phyloP scores from a whole-genome alignment of 2,329 filamentous ascomycete species.

The Xylaria sp. region DNA sequence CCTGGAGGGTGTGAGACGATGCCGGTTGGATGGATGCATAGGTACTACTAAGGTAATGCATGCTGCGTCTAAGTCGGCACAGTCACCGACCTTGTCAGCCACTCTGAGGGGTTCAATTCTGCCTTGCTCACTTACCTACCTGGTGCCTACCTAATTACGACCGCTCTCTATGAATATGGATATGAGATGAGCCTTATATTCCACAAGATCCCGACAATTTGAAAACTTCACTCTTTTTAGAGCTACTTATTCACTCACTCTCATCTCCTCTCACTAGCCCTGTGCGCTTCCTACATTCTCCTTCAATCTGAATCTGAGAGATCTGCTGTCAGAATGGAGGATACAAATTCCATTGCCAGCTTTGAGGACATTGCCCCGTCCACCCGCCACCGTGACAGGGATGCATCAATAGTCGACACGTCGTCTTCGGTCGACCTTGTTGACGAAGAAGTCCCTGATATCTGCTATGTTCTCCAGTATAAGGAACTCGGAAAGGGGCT shows the following conservation, averaged over 20 bases:
- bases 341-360: slow-evolving; percentile 48
- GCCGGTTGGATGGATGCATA: background rate
- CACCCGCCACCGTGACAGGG: slow-evolving; percentile 10
- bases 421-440: slow-evolving; percentile 36
- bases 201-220: background rate
- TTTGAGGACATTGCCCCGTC: slow-evolving; percentile 50
- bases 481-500: slow-evolving; percentile 50
- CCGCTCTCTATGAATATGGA: background rate
- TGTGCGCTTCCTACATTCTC: background rate
- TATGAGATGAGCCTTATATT: background rate
- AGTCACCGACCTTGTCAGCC: slow-evolving; percentile 6
- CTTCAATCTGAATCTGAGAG: background rate
- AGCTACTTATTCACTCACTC: background rate
- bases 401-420: background rate
- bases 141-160: background rate
- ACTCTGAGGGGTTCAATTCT: slow-evolving; percentile 6
- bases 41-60: background rate
- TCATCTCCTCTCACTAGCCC: background rate
- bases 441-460: slow-evolving; percentile 52
- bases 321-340: slow-evolving; percentile 41
- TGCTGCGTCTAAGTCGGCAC: background rate
- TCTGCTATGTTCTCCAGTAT: slow-evolving; percentile 57
- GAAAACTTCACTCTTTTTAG: background rate
- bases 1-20: slow-evolving; percentile 15
- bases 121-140: background rate